Percentiles rank a stretch among this genome's conserved stretches.
Evolutionary conservation across 1,139 yeast genomes (phyloP).

Genomic region (Scheffersomyces segobiensis): DNA sequence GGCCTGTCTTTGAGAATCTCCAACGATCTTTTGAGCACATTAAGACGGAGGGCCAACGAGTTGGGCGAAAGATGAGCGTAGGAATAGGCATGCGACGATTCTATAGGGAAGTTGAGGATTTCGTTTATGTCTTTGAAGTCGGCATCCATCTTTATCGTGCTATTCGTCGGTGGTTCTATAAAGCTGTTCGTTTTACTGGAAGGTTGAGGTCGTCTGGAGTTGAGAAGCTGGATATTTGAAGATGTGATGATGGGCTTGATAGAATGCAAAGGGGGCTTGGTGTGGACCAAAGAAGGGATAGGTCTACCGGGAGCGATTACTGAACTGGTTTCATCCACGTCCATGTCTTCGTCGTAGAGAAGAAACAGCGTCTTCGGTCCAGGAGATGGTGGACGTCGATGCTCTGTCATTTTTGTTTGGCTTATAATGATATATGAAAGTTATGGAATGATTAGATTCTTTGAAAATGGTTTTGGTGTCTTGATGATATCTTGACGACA

Average conservation of each 20-base stretch:
- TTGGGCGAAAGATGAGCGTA: conserved; percentile 82
- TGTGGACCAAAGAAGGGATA: neutral
- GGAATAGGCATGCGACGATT: conserved; percentile 82
- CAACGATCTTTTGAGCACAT: conserved; percentile 72
- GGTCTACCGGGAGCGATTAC: neutral
- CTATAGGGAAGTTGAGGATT: conserved; percentile 64
- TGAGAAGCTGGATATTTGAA: neutral
- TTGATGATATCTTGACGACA: neutral
- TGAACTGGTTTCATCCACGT: neutral
- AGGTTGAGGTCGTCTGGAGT: neutral
- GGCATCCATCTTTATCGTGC: conserved; percentile 1
- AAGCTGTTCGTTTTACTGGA: neutral
- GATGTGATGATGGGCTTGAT: neutral
- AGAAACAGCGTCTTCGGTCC: conserved; percentile 8
- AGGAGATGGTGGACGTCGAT: neutral
- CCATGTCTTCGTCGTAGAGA: conserved; percentile 13
- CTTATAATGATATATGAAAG: neutral
- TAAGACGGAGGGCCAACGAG: conserved; percentile 72
- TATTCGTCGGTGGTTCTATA: neutral
- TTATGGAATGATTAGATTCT: neutral
- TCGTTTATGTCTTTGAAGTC: conserved; percentile 23
- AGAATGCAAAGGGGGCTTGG: neutral
- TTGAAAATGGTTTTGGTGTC: neutral
- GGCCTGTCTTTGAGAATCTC: conserved; percentile 71
- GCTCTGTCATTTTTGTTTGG: neutral